Evolutionary conservation across 2,329 filamentous ascomycete genomes (phyloP).

Genomic region (Xylaria sp.): DNA sequence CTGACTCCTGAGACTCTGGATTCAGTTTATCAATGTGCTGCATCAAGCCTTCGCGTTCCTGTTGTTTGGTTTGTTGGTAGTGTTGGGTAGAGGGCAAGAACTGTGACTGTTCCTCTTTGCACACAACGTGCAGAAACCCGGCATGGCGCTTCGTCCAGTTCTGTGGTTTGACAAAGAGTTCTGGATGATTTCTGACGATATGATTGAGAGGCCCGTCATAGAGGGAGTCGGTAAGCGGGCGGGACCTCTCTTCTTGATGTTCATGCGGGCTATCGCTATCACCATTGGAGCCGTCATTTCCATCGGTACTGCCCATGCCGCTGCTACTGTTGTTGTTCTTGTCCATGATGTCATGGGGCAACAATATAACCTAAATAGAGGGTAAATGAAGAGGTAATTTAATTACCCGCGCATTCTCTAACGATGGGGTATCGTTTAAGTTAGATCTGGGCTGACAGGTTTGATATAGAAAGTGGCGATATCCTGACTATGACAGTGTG

Average conservation of each 20-base stretch:
- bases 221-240: constrained; percentile 1
- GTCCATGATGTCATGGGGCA: not conserved
- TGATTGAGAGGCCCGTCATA: constrained; percentile 18
- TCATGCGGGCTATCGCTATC: not conserved
- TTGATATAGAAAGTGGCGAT: not conserved
- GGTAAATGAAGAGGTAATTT: not conserved
- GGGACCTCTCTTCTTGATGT: not conserved
- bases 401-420: not conserved
- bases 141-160: constrained; percentile 11
- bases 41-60: not conserved
- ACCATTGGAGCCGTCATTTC: too few species aligned
- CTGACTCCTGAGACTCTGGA: not conserved
- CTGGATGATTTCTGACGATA: constrained; percentile 17
- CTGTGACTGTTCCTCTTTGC: not conserved
- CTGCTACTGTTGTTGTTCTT: too few species aligned
- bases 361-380: not conserved
- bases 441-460: not conserved
- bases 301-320: not conserved
- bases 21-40: not conserved
- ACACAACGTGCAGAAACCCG: not conserved
- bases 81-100: not conserved
- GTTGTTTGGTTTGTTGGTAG: not conserved
- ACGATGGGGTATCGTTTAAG: not conserved
- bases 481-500: not conserved
- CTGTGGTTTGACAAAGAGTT: constrained; percentile 9